These are phyloP conservation scores for Claviceps sp. DNA, from an alignment of 2,329 filamentous ascomycete species.

Conservation along the genomic window DNA sequence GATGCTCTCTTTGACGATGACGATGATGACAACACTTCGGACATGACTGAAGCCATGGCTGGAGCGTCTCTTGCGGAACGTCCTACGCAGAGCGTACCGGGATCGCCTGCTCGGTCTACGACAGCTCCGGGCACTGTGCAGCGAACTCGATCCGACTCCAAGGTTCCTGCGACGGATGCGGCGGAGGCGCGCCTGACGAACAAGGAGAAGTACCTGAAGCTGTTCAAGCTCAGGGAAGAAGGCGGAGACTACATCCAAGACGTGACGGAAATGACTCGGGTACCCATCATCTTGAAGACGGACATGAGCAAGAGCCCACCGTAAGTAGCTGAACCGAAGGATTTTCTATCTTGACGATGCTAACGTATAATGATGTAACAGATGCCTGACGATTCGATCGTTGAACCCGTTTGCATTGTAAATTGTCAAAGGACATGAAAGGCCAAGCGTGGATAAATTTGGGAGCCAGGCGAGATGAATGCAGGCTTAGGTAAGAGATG, in stretches of 20 bases:
- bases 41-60: conserved; percentile 80
- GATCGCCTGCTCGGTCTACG: conserved; percentile 70
- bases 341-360: neutral
- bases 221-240: conserved; percentile 84
- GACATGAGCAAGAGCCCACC: conserved; percentile 97
- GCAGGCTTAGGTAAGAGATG: neutral
- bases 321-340: conserved; percentile 49
- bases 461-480: neutral
- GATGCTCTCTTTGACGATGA: conserved; percentile 96
- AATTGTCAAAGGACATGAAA: conserved; percentile 6
- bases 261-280: conserved; percentile 91
- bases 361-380: conserved; percentile 18
- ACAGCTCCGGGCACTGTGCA: conserved; percentile 57
- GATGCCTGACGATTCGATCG: conserved; percentile 72
- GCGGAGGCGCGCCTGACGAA: conserved; percentile 71
- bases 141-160: conserved; percentile 88
- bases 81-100: conserved; percentile 88
- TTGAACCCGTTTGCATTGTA: conserved; percentile 64
- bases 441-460: neutral
- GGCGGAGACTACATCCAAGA: conserved; percentile 96
- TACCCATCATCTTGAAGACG: conserved; percentile 97
- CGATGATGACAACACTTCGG: conserved; percentile 75
- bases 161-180: conserved; percentile 61
- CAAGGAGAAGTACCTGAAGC: conserved; percentile 90
- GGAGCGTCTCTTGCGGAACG: conserved; percentile 82